Conservation (phyloP, 1,139 yeast species). For the Pneumocystis murina region DNA sequence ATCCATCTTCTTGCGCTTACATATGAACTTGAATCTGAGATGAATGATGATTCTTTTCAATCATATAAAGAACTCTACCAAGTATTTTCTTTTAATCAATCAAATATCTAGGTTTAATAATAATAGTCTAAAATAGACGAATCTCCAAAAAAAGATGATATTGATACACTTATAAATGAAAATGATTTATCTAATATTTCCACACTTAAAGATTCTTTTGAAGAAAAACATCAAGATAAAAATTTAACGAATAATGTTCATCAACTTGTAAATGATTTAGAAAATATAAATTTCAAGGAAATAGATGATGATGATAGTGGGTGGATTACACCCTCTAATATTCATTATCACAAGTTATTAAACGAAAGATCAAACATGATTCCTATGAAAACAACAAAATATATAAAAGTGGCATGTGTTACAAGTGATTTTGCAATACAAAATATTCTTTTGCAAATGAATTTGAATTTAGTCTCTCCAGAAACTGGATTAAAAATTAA, state of each 20-base stretch:
- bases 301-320: slow-evolving; percentile 36
- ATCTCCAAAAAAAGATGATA: slow-evolving; percentile 1
- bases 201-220: background rate
- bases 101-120: slow-evolving; percentile 11
- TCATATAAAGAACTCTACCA: slow-evolving; percentile 65
- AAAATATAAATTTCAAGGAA: slow-evolving; percentile 18
- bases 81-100: slow-evolving; percentile 20
- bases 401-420: slow-evolving; percentile 60
- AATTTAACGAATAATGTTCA: slow-evolving; percentile 2
- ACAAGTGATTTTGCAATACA: slow-evolving; percentile 98
- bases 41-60: slow-evolving; percentile 52
- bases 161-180: slow-evolving; percentile 9
- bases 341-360: slow-evolving; percentile 34
- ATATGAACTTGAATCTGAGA: slow-evolving; percentile 67
- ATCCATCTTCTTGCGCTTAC: slow-evolving; percentile 81
- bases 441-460: slow-evolving; percentile 83
- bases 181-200: slow-evolving; percentile 3
- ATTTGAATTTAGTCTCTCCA: slow-evolving; percentile 70
- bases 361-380: slow-evolving; percentile 23
- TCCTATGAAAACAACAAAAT: slow-evolving; percentile 10
- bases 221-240: background rate
- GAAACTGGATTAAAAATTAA: slow-evolving; percentile 74
- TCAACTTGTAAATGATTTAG: slow-evolving; percentile 11
- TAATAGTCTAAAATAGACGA: background rate
- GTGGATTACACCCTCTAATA: slow-evolving; percentile 87